Conservation (phyloP, 2,329 filamentous ascomycete genomes). For the Fonsecaea erecta region DNA sequence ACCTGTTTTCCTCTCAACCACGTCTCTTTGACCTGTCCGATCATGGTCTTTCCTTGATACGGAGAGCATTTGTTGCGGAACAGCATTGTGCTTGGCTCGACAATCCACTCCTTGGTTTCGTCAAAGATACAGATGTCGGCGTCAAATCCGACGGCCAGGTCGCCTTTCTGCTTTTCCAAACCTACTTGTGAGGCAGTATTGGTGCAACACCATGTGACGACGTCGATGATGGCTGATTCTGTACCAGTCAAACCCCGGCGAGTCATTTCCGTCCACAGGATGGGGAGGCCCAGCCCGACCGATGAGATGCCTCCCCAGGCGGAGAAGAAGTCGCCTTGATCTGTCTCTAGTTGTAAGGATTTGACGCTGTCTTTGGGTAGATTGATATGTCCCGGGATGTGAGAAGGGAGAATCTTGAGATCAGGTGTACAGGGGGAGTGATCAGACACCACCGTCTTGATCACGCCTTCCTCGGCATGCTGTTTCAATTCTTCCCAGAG, state of each 20-base stretch:
- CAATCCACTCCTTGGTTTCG: conserved; percentile 75
- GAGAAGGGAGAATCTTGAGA: conserved; percentile 80
- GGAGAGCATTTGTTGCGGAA: conserved; percentile 93
- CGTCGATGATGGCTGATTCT: conserved; percentile 67
- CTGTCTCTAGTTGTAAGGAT: conserved; percentile 41
- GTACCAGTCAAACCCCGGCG: conserved; percentile 60
- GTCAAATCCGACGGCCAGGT: conserved; percentile 78
- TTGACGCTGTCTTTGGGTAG: conserved; percentile 37
- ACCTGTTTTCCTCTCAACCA: conserved; percentile 79
- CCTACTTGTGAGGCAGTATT: conserved; percentile 91
- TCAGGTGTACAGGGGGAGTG: conserved; percentile 96
- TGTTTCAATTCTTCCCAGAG: conserved; percentile 80
- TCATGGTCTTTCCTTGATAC: conserved; percentile 80
- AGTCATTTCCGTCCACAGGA: conserved; percentile 79
- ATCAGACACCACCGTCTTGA: conserved; percentile 90
- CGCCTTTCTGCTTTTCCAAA: conserved; percentile 79
- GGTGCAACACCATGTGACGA: conserved; percentile 81
- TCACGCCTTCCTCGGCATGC: conserved; percentile 71
- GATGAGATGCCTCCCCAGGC: conserved; percentile 97
- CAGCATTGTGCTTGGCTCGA: conserved; percentile 78
- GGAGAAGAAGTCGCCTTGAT: conserved; percentile 83
- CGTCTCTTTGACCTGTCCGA: conserved; percentile 80
- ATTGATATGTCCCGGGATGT: conserved; percentile 60
- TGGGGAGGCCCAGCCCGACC: conserved; percentile 88
- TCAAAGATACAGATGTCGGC: conserved; percentile 93